Evolutionary conservation across 2,329 filamentous ascomycete species (phyloP).

Genomic region (Mycosphaerella arachidis): DNA sequence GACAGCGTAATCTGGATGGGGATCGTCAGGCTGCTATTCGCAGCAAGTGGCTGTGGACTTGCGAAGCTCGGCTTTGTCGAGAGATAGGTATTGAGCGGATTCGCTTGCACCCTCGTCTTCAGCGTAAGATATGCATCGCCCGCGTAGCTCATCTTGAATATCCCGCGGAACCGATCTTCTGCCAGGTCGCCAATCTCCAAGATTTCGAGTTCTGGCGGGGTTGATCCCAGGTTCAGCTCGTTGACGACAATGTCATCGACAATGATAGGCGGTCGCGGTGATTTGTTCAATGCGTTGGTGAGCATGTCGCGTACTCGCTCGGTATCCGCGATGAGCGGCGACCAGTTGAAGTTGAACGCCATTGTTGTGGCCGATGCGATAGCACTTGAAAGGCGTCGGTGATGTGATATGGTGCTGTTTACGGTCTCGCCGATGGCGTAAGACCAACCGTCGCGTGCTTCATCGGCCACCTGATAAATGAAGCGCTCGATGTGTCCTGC

Average conservation of each 20-base stretch:
- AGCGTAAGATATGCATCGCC: constrained; percentile 94
- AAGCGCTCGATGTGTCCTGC: constrained; percentile 10
- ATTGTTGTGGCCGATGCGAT: constrained; percentile 47
- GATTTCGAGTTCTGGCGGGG: constrained; percentile 92
- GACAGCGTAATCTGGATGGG: constrained; percentile 96
- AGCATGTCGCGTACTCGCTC: constrained; percentile 88
- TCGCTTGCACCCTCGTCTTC: constrained; percentile 94
- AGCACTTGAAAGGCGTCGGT: constrained; percentile 11
- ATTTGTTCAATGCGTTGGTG: constrained; percentile 94
- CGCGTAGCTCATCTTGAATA: constrained; percentile 98
- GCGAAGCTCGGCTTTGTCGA: constrained; percentile 88
- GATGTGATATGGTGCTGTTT: neutral
- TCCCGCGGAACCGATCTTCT: constrained; percentile 93
- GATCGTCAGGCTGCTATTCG: constrained; percentile 87
- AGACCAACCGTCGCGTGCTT: constrained; percentile 25
- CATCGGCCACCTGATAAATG: constrained; percentile 19
- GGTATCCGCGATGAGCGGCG: constrained; percentile 92
- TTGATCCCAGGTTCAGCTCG: constrained; percentile 92
- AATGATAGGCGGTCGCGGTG: constrained; percentile 95
- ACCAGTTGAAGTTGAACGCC: constrained; percentile 99
- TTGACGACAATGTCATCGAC: constrained; percentile 98
- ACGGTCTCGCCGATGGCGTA: constrained; percentile 20
- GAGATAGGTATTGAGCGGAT: constrained; percentile 93
- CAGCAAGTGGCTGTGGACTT: constrained; percentile 85
- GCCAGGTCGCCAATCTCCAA: constrained; percentile 96